These are phyloP conservation scores for Manihot esculenta DNA, from an alignment of 441 rosid species.

Conservation along the genomic window DNA sequence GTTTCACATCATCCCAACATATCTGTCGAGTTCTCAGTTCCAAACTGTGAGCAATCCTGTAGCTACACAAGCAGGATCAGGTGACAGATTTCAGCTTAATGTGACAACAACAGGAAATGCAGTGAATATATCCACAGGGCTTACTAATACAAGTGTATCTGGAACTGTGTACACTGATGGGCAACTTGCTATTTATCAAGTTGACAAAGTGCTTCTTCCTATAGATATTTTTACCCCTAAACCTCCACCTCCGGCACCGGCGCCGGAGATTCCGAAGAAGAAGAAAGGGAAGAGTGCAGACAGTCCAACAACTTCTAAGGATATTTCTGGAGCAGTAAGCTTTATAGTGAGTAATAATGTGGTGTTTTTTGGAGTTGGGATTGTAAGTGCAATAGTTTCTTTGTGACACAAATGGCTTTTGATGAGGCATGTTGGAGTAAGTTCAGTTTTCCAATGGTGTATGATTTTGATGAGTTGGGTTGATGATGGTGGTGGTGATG, in stretches of 20 bases:
- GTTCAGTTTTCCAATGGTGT: neutral
- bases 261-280: conserved; percentile 56
- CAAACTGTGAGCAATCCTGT: conserved; percentile 86
- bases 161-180: conserved; percentile 71
- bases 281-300: conserved; percentile 42
- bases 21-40: conserved; percentile 55
- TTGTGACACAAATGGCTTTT: conserved; percentile 38
- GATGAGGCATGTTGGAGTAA: conserved; percentile 9
- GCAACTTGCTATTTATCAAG: conserved; percentile 79
- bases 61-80: conserved; percentile 75
- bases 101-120: conserved; percentile 61
- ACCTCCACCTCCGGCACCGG: conserved; percentile 82
- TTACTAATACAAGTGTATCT: conserved; percentile 72
- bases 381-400: conserved; percentile 25
- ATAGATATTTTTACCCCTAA: conserved; percentile 60
- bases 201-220: conserved; percentile 77
- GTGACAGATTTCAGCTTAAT: conserved; percentile 59
- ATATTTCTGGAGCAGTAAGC: conserved; percentile 40
- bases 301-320: conserved; percentile 40
- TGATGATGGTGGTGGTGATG: conserved; percentile 8
- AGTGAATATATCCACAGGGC: conserved; percentile 69
- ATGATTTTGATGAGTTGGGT: conserved; percentile 21
- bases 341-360: conserved; percentile 20
- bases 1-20: conserved; percentile 71
- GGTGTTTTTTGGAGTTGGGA: conserved; percentile 32